Evolutionary conservation across 768 basidiomycete genomes (phyloP), one percentile per base, ranked within the genome.

Genomic region (Rhizopogon roseolus): DNA sequence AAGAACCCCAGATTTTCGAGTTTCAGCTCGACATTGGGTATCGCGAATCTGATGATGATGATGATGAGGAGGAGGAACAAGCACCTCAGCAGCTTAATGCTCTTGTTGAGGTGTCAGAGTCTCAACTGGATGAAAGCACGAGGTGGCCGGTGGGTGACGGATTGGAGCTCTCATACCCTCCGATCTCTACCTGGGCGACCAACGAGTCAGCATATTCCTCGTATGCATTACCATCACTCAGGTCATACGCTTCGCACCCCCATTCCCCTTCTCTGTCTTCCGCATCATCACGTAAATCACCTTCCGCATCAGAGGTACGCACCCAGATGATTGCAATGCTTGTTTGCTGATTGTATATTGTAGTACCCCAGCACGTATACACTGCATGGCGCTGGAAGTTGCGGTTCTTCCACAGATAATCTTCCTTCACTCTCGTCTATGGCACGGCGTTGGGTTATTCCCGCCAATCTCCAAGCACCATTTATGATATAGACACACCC

Each of bases 1-100:
- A 84, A 55, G 78, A 81, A 52, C 86, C 86, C 5, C 60, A 77
- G 41, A 71, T 83, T 46, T 79, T 86, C 59, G 85, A 88, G 64
- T 89, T 86, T 62, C 85, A 88, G 66, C 72, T 85, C 43, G 73
- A 70, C 52, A 19, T 74, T 45, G 68, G 60, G 0, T 69, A 60
- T 17, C 63, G 59, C 51, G 69, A 69, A 9, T 57, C 45, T 39
- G 52, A 48, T 29, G 40, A 46, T 5, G 51, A 52, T 39, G 52
- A 48, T 29, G 40, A 46, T 5, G 51, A 52, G 6, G 44, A 22
- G n/a, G 51, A 52, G 1, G 51, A 70, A 42, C 61, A 60, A 11
- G 10, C 50, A 0, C 64, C 58, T 19, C 56, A 58, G 4, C 63
- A 57, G 38, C 58, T 56, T 22, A 1, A 55, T 17, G 22, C 55